These are phyloP conservation scores for Suillus hirtellus DNA, from an alignment of 768 basidiomycete species.

Conservation along the genomic window DNA sequence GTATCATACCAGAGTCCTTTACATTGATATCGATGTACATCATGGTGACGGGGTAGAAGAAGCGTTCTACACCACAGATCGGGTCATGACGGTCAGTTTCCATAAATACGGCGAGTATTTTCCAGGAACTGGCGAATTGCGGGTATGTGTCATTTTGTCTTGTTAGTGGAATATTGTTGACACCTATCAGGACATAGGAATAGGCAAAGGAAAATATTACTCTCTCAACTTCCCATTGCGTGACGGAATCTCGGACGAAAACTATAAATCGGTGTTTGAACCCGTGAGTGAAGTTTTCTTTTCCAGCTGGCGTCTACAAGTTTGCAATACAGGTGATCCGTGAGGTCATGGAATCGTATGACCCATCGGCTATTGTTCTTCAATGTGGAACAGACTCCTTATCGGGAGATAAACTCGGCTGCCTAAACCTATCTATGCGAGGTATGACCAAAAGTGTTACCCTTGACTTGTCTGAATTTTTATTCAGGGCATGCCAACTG, in stretches of 20 bases:
- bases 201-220: conserved; percentile 92
- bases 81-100: conserved; percentile 98
- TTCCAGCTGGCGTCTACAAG: background rate
- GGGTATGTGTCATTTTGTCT: conserved; percentile 48
- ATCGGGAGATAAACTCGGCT: conserved; percentile 94
- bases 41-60: conserved; percentile 99
- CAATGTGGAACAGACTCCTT: conserved; percentile 98
- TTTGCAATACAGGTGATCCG: conserved; percentile 70
- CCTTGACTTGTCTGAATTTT: conserved; percentile 8
- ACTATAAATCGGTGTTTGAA: conserved; percentile 93
- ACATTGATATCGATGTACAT: conserved; percentile 98
- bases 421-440: conserved; percentile 95
- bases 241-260: conserved; percentile 94
- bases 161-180: conserved; percentile 14
- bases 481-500: conserved; percentile 89
- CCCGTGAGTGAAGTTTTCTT: conserved; percentile 56
- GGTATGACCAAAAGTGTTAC: conserved; percentile 41
- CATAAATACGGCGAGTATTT: conserved; percentile 99
- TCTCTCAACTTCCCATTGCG: conserved; percentile 92
- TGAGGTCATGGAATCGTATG: conserved; percentile 92
- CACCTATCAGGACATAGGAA: conserved; percentile 75
- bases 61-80: conserved; percentile 97
- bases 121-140: conserved; percentile 96
- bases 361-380: conserved; percentile 91
- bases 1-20: conserved; percentile 92